Evolutionary conservation across 352 stramenopile genomes (phyloP).

Genomic region (Pilasporangium apinafurcum): DNA sequence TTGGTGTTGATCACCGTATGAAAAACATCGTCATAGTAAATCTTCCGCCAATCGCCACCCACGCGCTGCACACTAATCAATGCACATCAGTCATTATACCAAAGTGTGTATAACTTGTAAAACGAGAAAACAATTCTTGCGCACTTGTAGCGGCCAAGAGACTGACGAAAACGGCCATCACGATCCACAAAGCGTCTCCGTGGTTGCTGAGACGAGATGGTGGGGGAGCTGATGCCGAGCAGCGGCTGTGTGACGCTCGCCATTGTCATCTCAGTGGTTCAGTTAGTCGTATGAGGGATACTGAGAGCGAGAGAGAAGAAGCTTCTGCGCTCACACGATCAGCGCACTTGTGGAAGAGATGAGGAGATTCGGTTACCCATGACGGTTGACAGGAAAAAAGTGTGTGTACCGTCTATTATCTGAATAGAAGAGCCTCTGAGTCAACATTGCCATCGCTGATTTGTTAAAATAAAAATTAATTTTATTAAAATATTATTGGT

Average conservation of each 20-base stretch:
- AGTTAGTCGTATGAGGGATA: not conserved
- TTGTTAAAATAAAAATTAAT: no score
- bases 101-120: no score
- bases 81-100: conserved; percentile 2
- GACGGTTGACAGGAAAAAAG: no score
- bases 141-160: conserved; percentile 61
- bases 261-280: conserved; percentile 4
- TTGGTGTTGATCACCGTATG: conserved; percentile 85
- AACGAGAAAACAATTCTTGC: conserved; percentile 9
- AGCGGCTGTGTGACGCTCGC: conserved; percentile 20
- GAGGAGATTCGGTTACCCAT: no score
- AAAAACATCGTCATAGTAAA: conserved; percentile 84
- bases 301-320: not conserved
- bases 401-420: no score
- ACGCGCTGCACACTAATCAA: conserved; percentile 39
- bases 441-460: no score
- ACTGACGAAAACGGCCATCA: conserved; percentile 58
- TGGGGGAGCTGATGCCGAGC: conserved; percentile 10
- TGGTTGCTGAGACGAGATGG: not conserved
- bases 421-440: no score
- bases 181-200: conserved; percentile 56
- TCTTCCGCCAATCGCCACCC: conserved; percentile 72
- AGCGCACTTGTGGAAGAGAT: not conserved
- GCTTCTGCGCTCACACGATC: no score
- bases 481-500: no score